Evolutionary conservation across 2,329 filamentous ascomycete genomes (phyloP), one percentile per base, ranked within the genome.

Genomic region (Exophiala calicioides): DNA sequence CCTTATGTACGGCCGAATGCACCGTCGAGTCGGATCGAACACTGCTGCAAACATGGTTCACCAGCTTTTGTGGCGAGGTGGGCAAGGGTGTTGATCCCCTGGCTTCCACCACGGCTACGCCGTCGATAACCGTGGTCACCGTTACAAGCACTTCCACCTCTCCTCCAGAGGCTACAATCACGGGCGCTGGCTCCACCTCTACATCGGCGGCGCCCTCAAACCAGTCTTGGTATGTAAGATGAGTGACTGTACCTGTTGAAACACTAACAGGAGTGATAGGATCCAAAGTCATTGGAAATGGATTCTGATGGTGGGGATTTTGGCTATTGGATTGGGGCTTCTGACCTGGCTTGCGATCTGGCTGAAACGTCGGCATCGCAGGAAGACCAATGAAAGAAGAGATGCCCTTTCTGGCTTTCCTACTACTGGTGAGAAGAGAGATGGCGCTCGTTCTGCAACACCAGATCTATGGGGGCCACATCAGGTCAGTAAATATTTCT

Each of bases 231-330:
- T 56, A 54, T 20, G 51, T 44, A 31, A 15, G 15, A 35, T 31
- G 18, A 16, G 3, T 4, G 21, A n/a, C 27, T n/a, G 3, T 19
- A 3, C 7, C 13, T 6, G 13, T 5, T 29, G 40, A 34, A 21
- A 15, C 39, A 21, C 30, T 37, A 40, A 50, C 66, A 9, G 60
- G 55, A 58, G 56, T 20, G 59, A 51, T 52, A 88, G 86, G 85
- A 69, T 87, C 38, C 75, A 77, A 5, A 76, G 72, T 20, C 87
- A 91, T 66, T 88, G 80, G 73, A 77, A 82, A 71, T 95, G 88
- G 88, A 80, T 94, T 34, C 76, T 91, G 53, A 88, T 93, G 77
- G 75, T 93, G 42, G 82, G 89, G 55, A 72, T 91, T 52, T 75
- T 94, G 20, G 76, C 84, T 32, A 72, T 91, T 50, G 84, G 74